Evolutionary conservation across 2,329 filamentous ascomycete species (phyloP).

Genomic region (Domatiomyces catenatus): DNA sequence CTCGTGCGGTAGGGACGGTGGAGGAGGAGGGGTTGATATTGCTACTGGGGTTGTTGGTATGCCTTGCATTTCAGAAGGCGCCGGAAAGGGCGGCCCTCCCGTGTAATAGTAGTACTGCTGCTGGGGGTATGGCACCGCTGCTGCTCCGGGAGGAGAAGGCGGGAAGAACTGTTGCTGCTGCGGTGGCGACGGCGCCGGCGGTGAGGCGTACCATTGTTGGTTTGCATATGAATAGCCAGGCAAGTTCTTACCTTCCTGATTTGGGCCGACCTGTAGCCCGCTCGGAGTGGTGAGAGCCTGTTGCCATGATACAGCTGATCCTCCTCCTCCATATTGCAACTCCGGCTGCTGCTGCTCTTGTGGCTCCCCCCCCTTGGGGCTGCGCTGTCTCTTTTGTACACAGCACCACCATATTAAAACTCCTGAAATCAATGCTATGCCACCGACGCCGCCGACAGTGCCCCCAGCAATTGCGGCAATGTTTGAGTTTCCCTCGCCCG

Average conservation of each 20-base stretch:
- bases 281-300: background rate
- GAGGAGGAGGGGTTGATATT: no score
- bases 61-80: background rate
- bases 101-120: background rate
- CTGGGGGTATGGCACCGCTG: no score
- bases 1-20: background rate
- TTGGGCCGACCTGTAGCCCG: background rate
- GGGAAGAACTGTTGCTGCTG: background rate
- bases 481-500: constrained; percentile 19
- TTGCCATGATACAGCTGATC: background rate
- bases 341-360: background rate
- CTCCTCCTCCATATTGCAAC: background rate
- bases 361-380: background rate
- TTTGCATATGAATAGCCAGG: background rate
- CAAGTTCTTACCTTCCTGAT: background rate
- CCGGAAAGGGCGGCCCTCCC: background rate
- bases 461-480: constrained; percentile 6
- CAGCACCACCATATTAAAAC: background rate
- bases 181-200: no score
- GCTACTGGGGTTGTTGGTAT: no score
- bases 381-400: background rate
- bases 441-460: constrained; percentile 3
- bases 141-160: no score
- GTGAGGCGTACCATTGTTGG: background rate
- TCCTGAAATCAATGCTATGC: background rate